phyloP scores from a whole-genome alignment of 2,329 filamentous ascomycete genomes.

The Cladophialophora exuberans region DNA sequence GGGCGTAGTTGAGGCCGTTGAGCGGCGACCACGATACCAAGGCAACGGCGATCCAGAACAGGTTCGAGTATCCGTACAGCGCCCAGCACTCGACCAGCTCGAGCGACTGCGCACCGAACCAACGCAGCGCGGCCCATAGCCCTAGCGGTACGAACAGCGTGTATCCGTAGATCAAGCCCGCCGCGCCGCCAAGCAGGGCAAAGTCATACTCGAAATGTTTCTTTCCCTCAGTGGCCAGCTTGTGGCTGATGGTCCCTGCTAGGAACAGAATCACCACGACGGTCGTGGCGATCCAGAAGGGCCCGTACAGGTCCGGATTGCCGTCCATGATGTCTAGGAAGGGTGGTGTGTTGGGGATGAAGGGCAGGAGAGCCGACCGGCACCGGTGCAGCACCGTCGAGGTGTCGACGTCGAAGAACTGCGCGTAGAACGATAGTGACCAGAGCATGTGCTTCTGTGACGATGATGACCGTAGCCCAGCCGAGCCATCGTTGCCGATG shows the following conservation, averaged over 20 bases:
- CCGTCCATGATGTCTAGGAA: constrained; percentile 97
- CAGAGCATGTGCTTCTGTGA: constrained; percentile 84
- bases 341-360: constrained; percentile 81
- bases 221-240: constrained; percentile 61
- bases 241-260: constrained; percentile 92
- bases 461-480: too few species aligned
- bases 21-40: constrained; percentile 88
- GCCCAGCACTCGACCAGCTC: constrained; percentile 95
- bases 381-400: constrained; percentile 85
- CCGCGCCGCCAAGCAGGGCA: constrained; percentile 81
- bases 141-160: constrained; percentile 82
- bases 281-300: constrained; percentile 98
- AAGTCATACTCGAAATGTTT: constrained; percentile 55
- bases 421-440: constrained; percentile 90
- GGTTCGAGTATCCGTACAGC: constrained; percentile 92
- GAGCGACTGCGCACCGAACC: constrained; percentile 92
- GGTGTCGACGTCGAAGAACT: constrained; percentile 99
- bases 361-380: constrained; percentile 79
- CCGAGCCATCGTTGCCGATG: too few species aligned
- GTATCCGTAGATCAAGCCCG: constrained; percentile 93
- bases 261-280: constrained; percentile 95
- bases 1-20: constrained; percentile 86
- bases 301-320: constrained; percentile 94
- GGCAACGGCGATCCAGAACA: constrained; percentile 96
- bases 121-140: constrained; percentile 85